Evolutionary conservation across 148 eudicot species (phyloP), one percentile per base, ranked within the genome.

Genomic region (Rhododendron ovatum): DNA sequence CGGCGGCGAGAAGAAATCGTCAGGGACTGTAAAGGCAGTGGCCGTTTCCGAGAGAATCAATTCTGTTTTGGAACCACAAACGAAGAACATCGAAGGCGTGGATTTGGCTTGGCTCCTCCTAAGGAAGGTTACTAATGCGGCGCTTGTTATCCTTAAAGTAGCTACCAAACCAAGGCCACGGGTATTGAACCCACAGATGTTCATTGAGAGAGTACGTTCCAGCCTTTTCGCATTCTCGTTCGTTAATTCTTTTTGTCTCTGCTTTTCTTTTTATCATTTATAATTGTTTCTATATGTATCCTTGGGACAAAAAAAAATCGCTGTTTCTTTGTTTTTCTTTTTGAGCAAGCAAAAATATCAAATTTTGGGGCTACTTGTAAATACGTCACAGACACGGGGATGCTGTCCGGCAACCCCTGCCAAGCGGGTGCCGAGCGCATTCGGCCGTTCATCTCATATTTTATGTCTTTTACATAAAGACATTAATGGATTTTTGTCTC

Each of bases 181-280:
- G 91, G 81, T 35, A 13, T 87, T 88, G 1, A 20, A 84, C 78
- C 35, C 90, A 4, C 89, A 92, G 84, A 90, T 88, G 88, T n/a
- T 88, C 61, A 80, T 92, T 1, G 92, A 91, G 82, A 91, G 88
- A 84, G 92, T 92, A 86, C 7, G 43, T 43, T 69, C 8, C 13
- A 18, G 0, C 37, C 33, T n/a, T 80, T 26, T 45, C 20, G 1
- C 6, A 55, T 55, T 55, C 24, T 55, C 61, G 22, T 55, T 55
- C 61, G 22, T 4, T 55, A 55, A 3, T 55, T 55, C 5, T 17
- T 55, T n/a, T 17, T 4, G 45, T 41, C 4, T 4, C 4, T 0
- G 7, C 3, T 47, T 7, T 9, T 0, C 4, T 51, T 51, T 51
- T 51, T 51, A 51, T 10, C 53, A 4, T 51, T n/a, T 4, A 12